Percentiles rank a stretch among this genome's conserved stretches.
Evolutionary conservation across 768 basidiomycete genomes (phyloP).

Genomic region (Leccinum truebloodii): DNA sequence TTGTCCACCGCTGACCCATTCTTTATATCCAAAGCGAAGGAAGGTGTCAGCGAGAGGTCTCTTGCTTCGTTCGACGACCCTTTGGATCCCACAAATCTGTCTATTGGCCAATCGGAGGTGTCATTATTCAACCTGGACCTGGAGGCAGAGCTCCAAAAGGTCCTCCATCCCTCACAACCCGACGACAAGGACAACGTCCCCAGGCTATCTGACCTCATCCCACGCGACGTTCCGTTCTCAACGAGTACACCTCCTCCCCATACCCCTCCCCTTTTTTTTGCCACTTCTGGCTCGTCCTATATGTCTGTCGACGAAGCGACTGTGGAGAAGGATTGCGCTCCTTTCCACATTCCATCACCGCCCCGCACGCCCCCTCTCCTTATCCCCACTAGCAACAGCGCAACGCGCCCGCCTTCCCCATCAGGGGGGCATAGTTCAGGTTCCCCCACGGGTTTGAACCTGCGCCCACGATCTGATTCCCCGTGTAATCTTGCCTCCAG

Average conservation of each 20-base stretch:
- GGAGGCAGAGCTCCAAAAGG: conserved; percentile 32
- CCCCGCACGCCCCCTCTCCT: conserved; percentile 7
- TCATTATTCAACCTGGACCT: conserved; percentile 35
- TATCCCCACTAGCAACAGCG: not conserved
- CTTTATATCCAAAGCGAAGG: conserved; percentile 22
- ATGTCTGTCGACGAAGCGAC: conserved; percentile 14
- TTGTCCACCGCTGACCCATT: conserved; percentile 24
- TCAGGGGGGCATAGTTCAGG: conserved; percentile 10
- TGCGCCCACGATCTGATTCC: conserved; percentile 27
- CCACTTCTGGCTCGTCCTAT: conserved; percentile 19
- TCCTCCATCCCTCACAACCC: conserved; percentile 15
- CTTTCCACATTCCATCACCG: conserved; percentile 3
- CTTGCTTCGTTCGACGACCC: conserved; percentile 33
- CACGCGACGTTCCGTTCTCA: conserved; percentile 22
- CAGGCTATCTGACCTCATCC: conserved; percentile 29
- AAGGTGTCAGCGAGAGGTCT: conserved; percentile 27
- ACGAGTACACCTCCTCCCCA: conserved; percentile 32
- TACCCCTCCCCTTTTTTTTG: conserved; percentile 22
- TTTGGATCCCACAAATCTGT: conserved; percentile 33
- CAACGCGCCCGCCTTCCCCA: conserved; percentile 15
- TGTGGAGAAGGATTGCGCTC: conserved; percentile 7
- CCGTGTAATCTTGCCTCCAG: conserved; percentile 19
- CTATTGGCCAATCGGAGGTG: conserved; percentile 39
- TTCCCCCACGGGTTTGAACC: conserved; percentile 21
- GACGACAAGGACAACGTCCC: conserved; percentile 14